Conservation (phyloP, 129 eudicot genomes). For the Artemisia annua region DNA sequence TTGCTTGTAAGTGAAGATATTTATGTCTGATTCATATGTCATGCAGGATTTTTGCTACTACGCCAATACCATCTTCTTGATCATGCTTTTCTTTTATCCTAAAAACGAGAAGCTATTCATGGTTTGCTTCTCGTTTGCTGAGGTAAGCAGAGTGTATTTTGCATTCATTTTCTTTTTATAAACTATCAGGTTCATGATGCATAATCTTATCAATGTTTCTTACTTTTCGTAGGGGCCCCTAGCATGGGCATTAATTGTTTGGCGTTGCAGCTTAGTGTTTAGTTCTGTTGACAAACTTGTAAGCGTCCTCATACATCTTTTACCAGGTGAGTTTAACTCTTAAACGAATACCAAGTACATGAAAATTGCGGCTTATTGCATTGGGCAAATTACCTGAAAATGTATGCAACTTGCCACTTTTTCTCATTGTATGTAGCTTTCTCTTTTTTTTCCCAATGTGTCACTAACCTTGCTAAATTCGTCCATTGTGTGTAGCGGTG, state of each 20-base stretch:
- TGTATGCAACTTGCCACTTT: no score
- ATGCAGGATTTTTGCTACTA: constrained; percentile 95
- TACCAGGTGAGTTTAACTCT: constrained; percentile 71
- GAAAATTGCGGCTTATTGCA: no score
- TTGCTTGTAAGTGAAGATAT: background rate
- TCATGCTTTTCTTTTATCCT: constrained; percentile 82
- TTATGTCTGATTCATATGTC: background rate
- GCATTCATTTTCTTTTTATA: no score
- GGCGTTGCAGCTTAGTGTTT: constrained; percentile 97
- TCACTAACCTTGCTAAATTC: no score
- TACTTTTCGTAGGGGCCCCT: constrained; percentile 69
- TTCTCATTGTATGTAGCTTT: no score
- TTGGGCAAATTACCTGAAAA: no score
- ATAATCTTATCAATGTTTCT: background rate
- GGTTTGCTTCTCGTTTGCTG: constrained; percentile 99
- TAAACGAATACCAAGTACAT: no score
- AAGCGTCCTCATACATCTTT: constrained; percentile 94
- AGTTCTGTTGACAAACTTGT: constrained; percentile 91
- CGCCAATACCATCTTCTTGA: constrained; percentile 90
- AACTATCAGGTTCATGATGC: background rate
- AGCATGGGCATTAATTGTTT: constrained; percentile 95
- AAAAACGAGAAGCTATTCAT: constrained; percentile 90
- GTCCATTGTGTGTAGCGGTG: no score
- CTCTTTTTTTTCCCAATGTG: no score
- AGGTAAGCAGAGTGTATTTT: constrained; percentile 51